Conservation (phyloP, 2,329 filamentous ascomycete species). For the Apiospora pterosperma region DNA sequence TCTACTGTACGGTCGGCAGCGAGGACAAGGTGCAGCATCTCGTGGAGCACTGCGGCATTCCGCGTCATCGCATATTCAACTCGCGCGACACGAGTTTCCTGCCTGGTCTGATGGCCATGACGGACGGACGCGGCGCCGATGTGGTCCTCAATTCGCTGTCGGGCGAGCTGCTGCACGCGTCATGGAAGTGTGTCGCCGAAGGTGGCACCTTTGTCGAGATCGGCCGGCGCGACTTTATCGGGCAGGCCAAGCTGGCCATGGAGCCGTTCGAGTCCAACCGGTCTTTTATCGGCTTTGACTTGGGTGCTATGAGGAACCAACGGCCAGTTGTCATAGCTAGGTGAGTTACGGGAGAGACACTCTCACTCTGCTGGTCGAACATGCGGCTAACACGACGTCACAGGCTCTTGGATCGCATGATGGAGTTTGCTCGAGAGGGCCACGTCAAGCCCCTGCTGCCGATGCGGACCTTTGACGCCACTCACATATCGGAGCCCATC, state of each 20-base stretch:
- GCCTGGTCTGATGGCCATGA: conserved; percentile 2
- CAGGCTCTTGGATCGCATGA: not conserved
- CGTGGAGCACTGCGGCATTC: conserved; percentile 5
- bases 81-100: conserved; percentile 8
- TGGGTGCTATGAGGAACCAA: not conserved
- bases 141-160: conserved; percentile 13
- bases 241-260: conserved; percentile 32
- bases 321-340: too few species aligned
- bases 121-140: conserved; percentile 9
- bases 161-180: conserved; percentile 9
- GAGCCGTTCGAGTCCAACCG: conserved; percentile 27
- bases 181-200: conserved; percentile 8
- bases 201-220: conserved; percentile 14
- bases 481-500: not conserved
- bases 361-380: too few species aligned
- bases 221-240: conserved; percentile 10
- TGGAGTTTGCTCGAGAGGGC: not conserved
- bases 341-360: too few species aligned
- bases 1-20: conserved; percentile 8
- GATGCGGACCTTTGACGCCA: too few species aligned
- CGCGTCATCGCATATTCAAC: conserved; percentile 6
- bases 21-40: conserved; percentile 2
- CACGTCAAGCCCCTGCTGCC: not conserved
- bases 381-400: not conserved
- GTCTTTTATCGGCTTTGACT: not conserved